Evolutionary conservation across 352 stramenopile genomes (phyloP).

Genomic region (Phytopythium kandeliae): DNA sequence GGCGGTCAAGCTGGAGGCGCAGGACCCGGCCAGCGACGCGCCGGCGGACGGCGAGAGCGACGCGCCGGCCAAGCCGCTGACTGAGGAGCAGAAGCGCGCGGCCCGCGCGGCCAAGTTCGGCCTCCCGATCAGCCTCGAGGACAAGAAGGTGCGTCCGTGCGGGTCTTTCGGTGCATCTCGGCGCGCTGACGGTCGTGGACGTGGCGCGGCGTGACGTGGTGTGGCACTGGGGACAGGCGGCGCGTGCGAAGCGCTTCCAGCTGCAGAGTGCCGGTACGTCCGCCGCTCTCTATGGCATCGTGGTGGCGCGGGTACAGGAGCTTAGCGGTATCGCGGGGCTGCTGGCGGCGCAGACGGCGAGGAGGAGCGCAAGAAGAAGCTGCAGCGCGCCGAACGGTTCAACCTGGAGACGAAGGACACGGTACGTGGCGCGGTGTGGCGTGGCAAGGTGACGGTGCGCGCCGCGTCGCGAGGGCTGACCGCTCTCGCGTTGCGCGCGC

Average conservation of each 20-base stretch:
- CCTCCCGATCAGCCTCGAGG: constrained; percentile 57
- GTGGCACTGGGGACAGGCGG: constrained; percentile 24
- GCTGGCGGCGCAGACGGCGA: constrained; percentile 18
- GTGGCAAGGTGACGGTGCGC: background rate
- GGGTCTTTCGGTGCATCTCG: background rate
- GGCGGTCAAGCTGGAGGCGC: constrained; percentile 7
- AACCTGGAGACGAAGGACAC: constrained; percentile 71
- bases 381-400: constrained; percentile 73
- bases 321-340: too few species aligned
- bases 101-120: constrained; percentile 76
- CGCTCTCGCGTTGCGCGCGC: constrained; percentile 8
- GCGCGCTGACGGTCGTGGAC: constrained; percentile 4
- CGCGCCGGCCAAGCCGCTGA: constrained; percentile 20
- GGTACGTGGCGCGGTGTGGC: constrained; percentile 19
- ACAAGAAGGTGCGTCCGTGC: constrained; percentile 58
- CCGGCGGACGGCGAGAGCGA: constrained; percentile 1
- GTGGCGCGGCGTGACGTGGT: too few species aligned
- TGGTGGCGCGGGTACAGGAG: background rate
- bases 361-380: constrained; percentile 60
- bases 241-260: constrained; percentile 80
- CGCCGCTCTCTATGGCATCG: background rate
- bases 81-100: constrained; percentile 77
- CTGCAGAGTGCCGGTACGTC: constrained; percentile 31
- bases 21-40: constrained; percentile 4
- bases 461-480: background rate